A percentile compares a stretch with the other conserved stretches of the same genome.
Evolutionary conservation across 805 yeast genomes (phyloP).

Genomic region (Metschnikowia kofuensis): DNA sequence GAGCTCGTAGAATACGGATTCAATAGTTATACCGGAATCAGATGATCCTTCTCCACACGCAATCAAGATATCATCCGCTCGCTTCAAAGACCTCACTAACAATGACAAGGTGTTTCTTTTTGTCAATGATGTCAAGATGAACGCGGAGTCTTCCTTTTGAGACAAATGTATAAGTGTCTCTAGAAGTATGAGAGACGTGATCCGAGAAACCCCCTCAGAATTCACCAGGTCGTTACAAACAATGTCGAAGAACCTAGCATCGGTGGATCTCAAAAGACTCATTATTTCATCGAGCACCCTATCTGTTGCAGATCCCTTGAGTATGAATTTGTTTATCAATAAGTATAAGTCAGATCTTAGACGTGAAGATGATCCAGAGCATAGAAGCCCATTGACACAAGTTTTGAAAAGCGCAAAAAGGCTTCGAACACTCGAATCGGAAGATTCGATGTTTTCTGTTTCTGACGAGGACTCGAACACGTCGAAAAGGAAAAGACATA

Average conservation of each 20-base stretch:
- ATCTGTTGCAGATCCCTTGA: slow-evolving; percentile 44
- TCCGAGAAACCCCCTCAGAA: slow-evolving; percentile 73
- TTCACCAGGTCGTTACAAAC: slow-evolving; percentile 76
- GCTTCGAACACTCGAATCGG: slow-evolving; percentile 37
- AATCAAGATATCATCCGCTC: slow-evolving; percentile 62
- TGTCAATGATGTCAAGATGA: slow-evolving; percentile 58
- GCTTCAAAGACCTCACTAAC: slow-evolving; percentile 62
- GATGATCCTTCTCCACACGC: slow-evolving; percentile 25
- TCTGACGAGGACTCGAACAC: slow-evolving; percentile 37
- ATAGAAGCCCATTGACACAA: slow-evolving; percentile 67
- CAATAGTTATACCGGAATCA: slow-evolving; percentile 39
- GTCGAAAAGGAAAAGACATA: slow-evolving; percentile 69
- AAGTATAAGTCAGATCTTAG: slow-evolving; percentile 80
- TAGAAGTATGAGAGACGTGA: slow-evolving; percentile 72
- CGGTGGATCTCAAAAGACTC: slow-evolving; percentile 58
- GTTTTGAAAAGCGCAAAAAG: slow-evolving; percentile 70
- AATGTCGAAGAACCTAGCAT: slow-evolving; percentile 54
- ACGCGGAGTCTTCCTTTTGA: slow-evolving; percentile 43
- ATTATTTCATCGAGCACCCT: slow-evolving; percentile 46
- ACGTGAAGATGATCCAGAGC: slow-evolving; percentile 63
- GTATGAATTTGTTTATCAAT: slow-evolving; percentile 62
- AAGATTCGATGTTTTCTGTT: slow-evolving; percentile 15
- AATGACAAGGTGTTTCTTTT: slow-evolving; percentile 64
- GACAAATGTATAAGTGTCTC: slow-evolving; percentile 63
- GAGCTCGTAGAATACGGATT: slow-evolving; percentile 64